Evolutionary conservation across 768 basidiomycete species (phyloP).

Genomic region (Chalciporus chontae): DNA sequence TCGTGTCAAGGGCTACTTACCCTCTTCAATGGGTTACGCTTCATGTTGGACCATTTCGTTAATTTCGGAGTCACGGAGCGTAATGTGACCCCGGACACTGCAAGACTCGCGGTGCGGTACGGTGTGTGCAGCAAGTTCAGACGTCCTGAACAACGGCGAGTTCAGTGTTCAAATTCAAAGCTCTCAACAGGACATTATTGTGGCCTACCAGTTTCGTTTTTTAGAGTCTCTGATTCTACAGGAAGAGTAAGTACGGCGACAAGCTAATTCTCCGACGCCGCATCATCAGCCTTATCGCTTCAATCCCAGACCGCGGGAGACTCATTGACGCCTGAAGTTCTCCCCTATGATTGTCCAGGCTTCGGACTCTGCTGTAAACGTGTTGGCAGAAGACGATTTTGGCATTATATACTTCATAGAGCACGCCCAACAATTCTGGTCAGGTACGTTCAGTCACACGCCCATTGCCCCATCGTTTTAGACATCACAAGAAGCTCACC

Average conservation of each 20-base stretch:
- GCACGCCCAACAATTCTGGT: slow-evolving; percentile 87
- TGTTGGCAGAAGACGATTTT: slow-evolving; percentile 54
- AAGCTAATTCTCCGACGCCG: not conserved
- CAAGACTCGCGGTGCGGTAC: too few relatives aligned
- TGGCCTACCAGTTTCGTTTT: not conserved
- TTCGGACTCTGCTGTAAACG: slow-evolving; percentile 14
- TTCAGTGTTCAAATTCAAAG: not conserved
- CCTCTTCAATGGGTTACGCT: too few relatives aligned
- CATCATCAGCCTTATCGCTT: not conserved
- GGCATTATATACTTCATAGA: slow-evolving; percentile 82
- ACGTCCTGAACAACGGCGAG: slow-evolving; percentile 6
- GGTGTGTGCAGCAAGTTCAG: too few relatives aligned
- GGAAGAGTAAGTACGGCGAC: not conserved
- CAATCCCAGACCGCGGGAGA: slow-evolving; percentile 2
- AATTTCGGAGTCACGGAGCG: not conserved
- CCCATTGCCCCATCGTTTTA: slow-evolving; percentile 3
- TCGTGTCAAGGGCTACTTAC: too few relatives aligned
- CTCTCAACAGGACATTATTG: not conserved
- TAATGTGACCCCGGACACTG: slow-evolving; percentile 22
- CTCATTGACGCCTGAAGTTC: slow-evolving; percentile 4
- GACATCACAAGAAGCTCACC: slow-evolving; percentile 5
- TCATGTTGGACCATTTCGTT: too few relatives aligned
- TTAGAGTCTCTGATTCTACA: not conserved
- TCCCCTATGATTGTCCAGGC: slow-evolving; percentile 15
- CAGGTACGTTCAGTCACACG: slow-evolving; percentile 50